Percentiles rank a stretch among this genome's conserved stretches.
Conservation (phyloP, 108 stramenopile species). For the Aurantiochytrium sp. region DNA sequence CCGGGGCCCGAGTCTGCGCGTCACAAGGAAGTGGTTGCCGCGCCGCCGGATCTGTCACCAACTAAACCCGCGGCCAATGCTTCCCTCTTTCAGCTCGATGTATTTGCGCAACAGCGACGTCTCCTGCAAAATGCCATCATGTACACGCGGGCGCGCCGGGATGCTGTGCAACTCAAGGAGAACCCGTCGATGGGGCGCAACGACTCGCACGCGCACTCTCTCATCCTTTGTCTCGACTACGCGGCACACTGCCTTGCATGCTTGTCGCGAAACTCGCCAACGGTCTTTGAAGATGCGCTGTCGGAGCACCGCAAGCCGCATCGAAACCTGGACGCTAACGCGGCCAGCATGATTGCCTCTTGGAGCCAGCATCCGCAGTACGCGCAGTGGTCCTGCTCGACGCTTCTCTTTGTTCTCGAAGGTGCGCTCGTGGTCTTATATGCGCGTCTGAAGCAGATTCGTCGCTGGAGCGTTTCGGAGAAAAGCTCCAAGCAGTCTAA, state of each 20-base stretch:
- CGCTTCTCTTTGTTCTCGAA: not conserved
- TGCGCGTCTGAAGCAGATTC: not conserved
- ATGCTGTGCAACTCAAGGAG: not conserved
- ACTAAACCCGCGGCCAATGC: not conserved
- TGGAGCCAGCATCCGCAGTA: not conserved
- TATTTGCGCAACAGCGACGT: not conserved
- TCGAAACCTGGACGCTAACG: not conserved
- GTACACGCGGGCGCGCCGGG: not conserved
- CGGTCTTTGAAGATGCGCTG: not conserved
- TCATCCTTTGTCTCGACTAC: not conserved
- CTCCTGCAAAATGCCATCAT: not conserved
- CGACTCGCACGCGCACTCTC: not conserved
- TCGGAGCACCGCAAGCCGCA: not conserved
- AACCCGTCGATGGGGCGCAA: not conserved
- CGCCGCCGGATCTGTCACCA: not conserved
- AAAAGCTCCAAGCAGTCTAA: not conserved
- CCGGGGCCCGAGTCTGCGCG: not conserved
- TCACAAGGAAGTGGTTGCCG: not conserved
- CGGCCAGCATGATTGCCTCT: not conserved
- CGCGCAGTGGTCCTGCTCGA: not conserved
- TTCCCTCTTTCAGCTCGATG: conserved; percentile 1
- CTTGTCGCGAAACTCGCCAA: not conserved
- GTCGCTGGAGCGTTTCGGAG: not conserved
- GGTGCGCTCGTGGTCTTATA: not conserved
- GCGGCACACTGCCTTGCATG: not conserved